Evolutionary conservation across 371 early-diverging fungal genomes (phyloP), one percentile per base, ranked within the genome.

Genomic region (Coemansia sp.): DNA sequence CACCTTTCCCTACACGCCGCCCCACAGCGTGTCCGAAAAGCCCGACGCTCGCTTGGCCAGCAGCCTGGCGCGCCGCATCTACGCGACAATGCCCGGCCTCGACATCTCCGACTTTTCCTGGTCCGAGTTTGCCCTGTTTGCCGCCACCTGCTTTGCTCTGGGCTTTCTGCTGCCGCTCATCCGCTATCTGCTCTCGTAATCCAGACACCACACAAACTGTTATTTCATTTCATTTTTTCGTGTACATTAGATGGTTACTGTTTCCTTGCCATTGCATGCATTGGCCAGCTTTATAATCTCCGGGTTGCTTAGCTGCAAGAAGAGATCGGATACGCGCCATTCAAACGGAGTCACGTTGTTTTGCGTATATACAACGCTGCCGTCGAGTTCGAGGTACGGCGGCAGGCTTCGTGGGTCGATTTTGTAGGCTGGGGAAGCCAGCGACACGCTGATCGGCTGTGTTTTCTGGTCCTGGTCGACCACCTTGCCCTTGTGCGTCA

Each of bases 41-140:
- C 10, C 42, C 5, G 64, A 59, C 44, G 36, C 48, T 12, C 24
- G 62, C 14, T 14, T 69, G 36, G 69, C 69, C 12, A 33, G 37
- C 46, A 48, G 53, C 29, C 31, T 69, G 66, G 71, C 62, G 5
- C 64, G 61, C 50, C 71, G 66, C 14, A 44, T 74, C 24, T 74
- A 70, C 34, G 54, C 43, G 4, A 24, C 70, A 33, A 32, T 74
- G 53, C 74, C 74, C 8, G 74, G 62, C 5, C 61, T 74, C 16
- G 72, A 74, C 36, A 34, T 74, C 14, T 52, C 57, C 31, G 74
- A 74, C 42, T 71, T 69, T 65, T 74, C 74, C 42, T 74, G 74
- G 74, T 12, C 57, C 9, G 74, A 74, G 44, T 62, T 74, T 65
- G 74, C 66, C 9, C 24, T 65, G 66, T 74, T 74, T 70, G 71